Evolutionary conservation across 371 early-diverging fungal species (phyloP), one percentile per base, ranked within the genome.

Genomic region (Haplosporangium sp.): DNA sequence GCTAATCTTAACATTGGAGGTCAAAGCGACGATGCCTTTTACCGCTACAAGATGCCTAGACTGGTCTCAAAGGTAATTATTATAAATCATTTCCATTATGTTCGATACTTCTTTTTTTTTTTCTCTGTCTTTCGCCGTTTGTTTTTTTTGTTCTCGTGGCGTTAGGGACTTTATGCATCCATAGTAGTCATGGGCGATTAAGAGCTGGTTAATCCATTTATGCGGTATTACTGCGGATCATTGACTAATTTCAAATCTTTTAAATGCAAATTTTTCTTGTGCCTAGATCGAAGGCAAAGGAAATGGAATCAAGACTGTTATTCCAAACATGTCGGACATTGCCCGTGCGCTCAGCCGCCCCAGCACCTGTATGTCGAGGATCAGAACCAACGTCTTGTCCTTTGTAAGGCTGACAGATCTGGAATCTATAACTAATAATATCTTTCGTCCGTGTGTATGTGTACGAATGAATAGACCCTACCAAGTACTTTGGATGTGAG

Each of bases 31-130:
- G 99, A 99, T 86, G 84, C 92, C 62, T 99, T 96, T 85, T 98
- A 99, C 86, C 94, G 99, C 66, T 99, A 99, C 92, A 99, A 99
- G 88, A 99, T 99, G 99, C 99, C 99, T 62, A 89, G 87, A 74
- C 87, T 97, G 65, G 85, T 91, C 69, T 84, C 93, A 69, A 98
- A 95, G 89, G 91, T 91, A 88, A 67, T 7, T 38, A 40, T 11
- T 36, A 40, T n/a, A 5, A 21, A 23, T 45, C n/a, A 47, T 57
- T 38, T 55, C 18, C 20, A 40, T 55, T 58, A 11, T 16, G 6
- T 42, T 37, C 6, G 16, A 9, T 11, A 8, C 9, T n/a, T 23
- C 14, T 48, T 48, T 48, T 48, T 6, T 5, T 50, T 21, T 5
- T 41, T 51, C 40, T 42, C n/a, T 18, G 56, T 59, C 37, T n/a